Evolutionary conservation across 352 stramenopile species (phyloP).

Genomic region (Phytophthora pluvialis): DNA sequence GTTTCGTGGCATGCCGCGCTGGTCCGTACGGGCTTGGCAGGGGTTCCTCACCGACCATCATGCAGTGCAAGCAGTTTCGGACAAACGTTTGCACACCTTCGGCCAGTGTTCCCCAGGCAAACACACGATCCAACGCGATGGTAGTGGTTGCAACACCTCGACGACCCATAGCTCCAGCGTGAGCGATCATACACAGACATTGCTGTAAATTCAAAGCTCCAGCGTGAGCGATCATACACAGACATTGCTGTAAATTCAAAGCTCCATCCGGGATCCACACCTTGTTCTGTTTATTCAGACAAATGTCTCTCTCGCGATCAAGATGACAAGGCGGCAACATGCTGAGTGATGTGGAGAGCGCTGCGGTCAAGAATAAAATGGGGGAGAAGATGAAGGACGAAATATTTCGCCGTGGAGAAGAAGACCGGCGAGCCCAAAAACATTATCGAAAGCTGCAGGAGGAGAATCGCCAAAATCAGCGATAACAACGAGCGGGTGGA

Average conservation of each 20-base stretch:
- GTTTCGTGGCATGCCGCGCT: conserved; percentile 33
- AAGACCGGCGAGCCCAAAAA: too few species aligned
- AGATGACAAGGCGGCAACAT: not conserved
- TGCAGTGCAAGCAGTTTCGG: conserved; percentile 6
- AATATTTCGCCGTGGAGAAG: too few species aligned
- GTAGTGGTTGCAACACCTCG: conserved; percentile 9
- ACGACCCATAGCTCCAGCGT: conserved; percentile 31
- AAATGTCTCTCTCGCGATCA: not conserved
- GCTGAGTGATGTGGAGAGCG: too few species aligned
- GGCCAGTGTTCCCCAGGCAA: conserved; percentile 21
- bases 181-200: conserved; percentile 15
- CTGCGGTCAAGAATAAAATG: too few species aligned
- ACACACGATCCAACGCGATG: not conserved
- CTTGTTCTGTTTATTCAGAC: not conserved
- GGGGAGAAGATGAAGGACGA: too few species aligned
- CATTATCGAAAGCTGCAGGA: too few species aligned
- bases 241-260: conserved; percentile 19
- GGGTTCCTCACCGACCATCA: not conserved
- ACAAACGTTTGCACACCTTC: conserved; percentile 27
- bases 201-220: conserved; percentile 19
- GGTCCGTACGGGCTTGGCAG: conserved; percentile 24
- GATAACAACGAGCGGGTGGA: too few species aligned
- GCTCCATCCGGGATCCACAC: conserved; percentile 14
- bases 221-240: conserved; percentile 29
- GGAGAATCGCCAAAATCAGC: too few species aligned